Percentiles rank a stretch among this genome's conserved stretches.
phyloP scores from a whole-genome alignment of 2,329 filamentous ascomycete species.

The Diaporthe vexans region DNA sequence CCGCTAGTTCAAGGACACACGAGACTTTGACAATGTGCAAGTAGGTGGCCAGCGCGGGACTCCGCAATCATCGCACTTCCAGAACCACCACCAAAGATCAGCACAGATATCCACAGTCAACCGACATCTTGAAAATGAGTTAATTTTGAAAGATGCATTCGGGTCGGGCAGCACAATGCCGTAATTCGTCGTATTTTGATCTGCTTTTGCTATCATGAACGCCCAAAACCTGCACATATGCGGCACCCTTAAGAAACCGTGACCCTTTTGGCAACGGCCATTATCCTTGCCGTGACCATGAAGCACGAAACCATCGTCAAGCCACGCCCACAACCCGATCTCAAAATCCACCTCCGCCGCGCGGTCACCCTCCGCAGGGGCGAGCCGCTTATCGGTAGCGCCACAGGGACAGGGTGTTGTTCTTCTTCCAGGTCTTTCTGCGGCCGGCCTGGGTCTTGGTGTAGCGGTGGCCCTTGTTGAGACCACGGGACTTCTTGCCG shows the following conservation, averaged over 20 bases:
- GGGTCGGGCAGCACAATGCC: constrained; percentile 42
- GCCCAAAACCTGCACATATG: constrained; percentile 43
- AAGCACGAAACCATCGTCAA: constrained; percentile 38
- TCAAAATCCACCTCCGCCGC: constrained; percentile 6
- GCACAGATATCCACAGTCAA: not conserved
- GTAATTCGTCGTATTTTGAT: constrained; percentile 43
- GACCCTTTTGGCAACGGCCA: constrained; percentile 40
- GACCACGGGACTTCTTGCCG: constrained; percentile 99
- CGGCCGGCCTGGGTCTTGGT: constrained; percentile 97
- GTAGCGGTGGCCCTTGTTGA: constrained; percentile 99
- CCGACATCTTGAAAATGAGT: not conserved
- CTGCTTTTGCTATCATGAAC: constrained; percentile 42
- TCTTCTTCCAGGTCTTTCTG: constrained; percentile 99
- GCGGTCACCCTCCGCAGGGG: constrained; percentile 35
- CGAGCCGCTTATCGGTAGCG: constrained; percentile 83
- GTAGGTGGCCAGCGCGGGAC: not conserved
- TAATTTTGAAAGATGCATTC: not conserved
- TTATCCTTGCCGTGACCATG: constrained; percentile 36
- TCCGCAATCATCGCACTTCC: not conserved
- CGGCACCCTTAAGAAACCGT: constrained; percentile 39
- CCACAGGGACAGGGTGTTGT: constrained; percentile 99
- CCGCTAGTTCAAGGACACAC: not conserved
- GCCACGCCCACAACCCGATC: constrained; percentile 36
- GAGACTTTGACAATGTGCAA: not conserved
- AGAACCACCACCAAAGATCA: not conserved